These are phyloP conservation scores for Pseudocercospora vitis DNA, from an alignment of 2,329 filamentous ascomycete genomes.

Conservation along the genomic window DNA sequence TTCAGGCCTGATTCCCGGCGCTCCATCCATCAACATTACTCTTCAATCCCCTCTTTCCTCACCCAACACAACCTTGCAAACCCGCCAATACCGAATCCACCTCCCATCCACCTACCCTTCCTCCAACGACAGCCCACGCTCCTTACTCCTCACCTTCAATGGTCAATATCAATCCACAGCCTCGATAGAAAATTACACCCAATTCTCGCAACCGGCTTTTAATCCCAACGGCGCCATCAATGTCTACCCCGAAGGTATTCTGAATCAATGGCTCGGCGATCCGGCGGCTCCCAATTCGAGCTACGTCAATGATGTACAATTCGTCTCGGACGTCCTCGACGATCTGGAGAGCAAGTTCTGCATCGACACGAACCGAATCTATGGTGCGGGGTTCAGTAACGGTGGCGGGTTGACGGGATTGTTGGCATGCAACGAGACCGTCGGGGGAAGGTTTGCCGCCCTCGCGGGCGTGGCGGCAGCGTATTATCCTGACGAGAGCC, in stretches of 20 bases:
- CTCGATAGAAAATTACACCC: conserved; percentile 29
- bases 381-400: conserved; percentile 53
- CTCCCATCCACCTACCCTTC: conserved; percentile 1
- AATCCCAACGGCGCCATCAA: conserved; percentile 47
- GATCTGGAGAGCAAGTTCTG: conserved; percentile 44
- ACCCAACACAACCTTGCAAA: conserved; percentile 5
- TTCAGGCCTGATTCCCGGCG: neutral
- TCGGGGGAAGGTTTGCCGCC: conserved; percentile 44
- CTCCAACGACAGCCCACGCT: neutral
- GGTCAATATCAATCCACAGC: conserved; percentile 8
- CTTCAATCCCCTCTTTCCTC: conserved; percentile 1
- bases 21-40: conserved; percentile 4
- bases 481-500: conserved; percentile 36
- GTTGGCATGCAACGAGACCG: conserved; percentile 47
- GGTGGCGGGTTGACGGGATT: conserved; percentile 52
- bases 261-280: conserved; percentile 46
- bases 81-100: conserved; percentile 11
- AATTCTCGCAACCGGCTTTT: conserved; percentile 46
- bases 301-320: conserved; percentile 45
- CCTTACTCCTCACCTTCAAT: conserved; percentile 6
- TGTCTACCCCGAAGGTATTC: conserved; percentile 47
- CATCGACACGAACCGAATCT: conserved; percentile 46
- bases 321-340: conserved; percentile 45
- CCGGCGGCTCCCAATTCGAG: conserved; percentile 36
- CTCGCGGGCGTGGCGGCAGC: conserved; percentile 49